Conservation (phyloP, 2,329 filamentous ascomycete genomes). For the Xylaria sp. region DNA sequence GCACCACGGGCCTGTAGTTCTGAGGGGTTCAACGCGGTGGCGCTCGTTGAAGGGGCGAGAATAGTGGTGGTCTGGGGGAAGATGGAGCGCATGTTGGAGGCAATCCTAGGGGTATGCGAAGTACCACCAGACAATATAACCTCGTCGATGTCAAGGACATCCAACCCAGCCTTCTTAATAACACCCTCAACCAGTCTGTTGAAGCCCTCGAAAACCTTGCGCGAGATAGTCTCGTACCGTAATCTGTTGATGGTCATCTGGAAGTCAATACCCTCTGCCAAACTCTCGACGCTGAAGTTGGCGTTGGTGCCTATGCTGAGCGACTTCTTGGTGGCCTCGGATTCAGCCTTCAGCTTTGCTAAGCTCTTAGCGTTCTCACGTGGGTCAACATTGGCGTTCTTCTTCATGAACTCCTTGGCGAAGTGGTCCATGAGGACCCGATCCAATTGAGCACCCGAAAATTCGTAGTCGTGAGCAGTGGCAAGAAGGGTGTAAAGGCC, state of each 20-base stretch:
- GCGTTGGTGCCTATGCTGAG: slow-evolving; percentile 89
- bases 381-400: slow-evolving; percentile 86
- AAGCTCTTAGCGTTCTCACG: slow-evolving; percentile 82
- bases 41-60: slow-evolving; percentile 82
- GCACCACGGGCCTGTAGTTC: slow-evolving; percentile 90
- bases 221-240: slow-evolving; percentile 88
- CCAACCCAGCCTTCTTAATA: slow-evolving; percentile 90
- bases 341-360: slow-evolving; percentile 92
- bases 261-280: slow-evolving; percentile 91
- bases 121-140: slow-evolving; percentile 93
- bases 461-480: slow-evolving; percentile 94
- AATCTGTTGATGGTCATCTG: slow-evolving; percentile 91
- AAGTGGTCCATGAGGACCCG: slow-evolving; percentile 95
- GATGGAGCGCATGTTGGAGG: slow-evolving; percentile 78
- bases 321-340: slow-evolving; percentile 91
- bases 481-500: slow-evolving; percentile 97
- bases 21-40: slow-evolving; percentile 88
- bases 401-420: slow-evolving; percentile 98
- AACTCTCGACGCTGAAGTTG: slow-evolving; percentile 90
- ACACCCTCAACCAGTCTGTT: slow-evolving; percentile 84
- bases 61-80: slow-evolving; percentile 85
- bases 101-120: slow-evolving; percentile 93
- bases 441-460: slow-evolving; percentile 86
- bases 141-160: slow-evolving; percentile 93
- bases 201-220: slow-evolving; percentile 89